Evolutionary conservation across 2,329 filamentous ascomycete genomes (phyloP).

Genomic region (Bipolaris oryzae): DNA sequence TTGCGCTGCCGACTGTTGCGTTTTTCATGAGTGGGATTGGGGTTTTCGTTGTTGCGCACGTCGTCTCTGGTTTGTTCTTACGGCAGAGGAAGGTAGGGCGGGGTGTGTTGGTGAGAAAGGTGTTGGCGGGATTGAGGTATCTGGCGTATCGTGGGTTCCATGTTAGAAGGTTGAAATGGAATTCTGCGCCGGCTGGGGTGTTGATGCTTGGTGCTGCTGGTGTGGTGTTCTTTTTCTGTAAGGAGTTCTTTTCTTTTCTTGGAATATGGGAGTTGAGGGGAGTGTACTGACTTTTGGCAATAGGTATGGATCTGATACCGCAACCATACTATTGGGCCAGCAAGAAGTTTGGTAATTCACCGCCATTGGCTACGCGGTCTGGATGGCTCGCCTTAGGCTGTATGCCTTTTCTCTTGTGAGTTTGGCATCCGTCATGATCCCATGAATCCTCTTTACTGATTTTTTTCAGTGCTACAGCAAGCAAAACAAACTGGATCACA

Average conservation of each 20-base stretch:
- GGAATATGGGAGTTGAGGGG: too few relatives aligned
- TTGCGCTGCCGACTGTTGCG: slow-evolving; percentile 59
- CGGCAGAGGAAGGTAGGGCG: slow-evolving; percentile 14
- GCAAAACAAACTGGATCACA: slow-evolving; percentile 64
- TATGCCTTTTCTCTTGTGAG: slow-evolving; percentile 32
- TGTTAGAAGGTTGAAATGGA: slow-evolving; percentile 30
- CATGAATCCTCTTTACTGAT: neutral
- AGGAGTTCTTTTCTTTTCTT: too few relatives aligned
- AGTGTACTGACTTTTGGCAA: neutral
- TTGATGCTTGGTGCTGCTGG: slow-evolving; percentile 32
- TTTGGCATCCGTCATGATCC: neutral
- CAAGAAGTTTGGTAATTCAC: slow-evolving; percentile 29
- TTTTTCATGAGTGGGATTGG: slow-evolving; percentile 59
- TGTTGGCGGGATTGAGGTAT: slow-evolving; percentile 30
- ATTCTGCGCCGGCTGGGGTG: slow-evolving; percentile 35
- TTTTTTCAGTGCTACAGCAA: slow-evolving; percentile 50
- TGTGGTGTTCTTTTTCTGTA: slow-evolving; percentile 36
- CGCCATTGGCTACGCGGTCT: slow-evolving; percentile 37
- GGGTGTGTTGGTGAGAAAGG: slow-evolving; percentile 16
- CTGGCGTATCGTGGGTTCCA: slow-evolving; percentile 38
- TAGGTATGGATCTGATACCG: slow-evolving; percentile 29
- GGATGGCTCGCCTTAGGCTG: slow-evolving; percentile 41
- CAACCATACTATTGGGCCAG: slow-evolving; percentile 31
- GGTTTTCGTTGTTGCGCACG: slow-evolving; percentile 54
- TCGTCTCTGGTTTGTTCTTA: slow-evolving; percentile 42